phyloP scores from a whole-genome alignment of 2,329 filamentous ascomycete species.

The Fusarium stilboides region DNA sequence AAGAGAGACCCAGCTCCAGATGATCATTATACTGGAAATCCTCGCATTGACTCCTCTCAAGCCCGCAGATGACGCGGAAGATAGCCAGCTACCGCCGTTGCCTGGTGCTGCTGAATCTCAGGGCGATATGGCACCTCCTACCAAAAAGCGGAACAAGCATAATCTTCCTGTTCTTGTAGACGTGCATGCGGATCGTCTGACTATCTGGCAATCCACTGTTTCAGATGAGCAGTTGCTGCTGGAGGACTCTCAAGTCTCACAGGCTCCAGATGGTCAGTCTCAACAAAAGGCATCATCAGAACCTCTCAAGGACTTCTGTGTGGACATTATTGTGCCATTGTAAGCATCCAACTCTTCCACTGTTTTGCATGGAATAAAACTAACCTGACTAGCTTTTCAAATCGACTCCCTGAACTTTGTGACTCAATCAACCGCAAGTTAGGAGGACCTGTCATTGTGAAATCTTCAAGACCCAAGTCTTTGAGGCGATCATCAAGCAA shows the following conservation, averaged over 20 bases:
- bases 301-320: conserved; percentile 81
- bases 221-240: conserved; percentile 69
- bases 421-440: conserved; percentile 81
- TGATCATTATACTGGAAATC: conserved; percentile 84
- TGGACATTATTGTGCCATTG: conserved; percentile 87
- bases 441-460: conserved; percentile 77
- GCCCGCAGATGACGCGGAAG: conserved; percentile 57
- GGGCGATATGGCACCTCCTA: conserved; percentile 49
- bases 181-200: conserved; percentile 81
- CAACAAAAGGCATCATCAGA: conserved; percentile 67
- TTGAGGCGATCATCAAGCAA: conserved; percentile 60
- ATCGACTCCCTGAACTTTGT: conserved; percentile 80
- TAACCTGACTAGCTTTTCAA: conserved; percentile 74
- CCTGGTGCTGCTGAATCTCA: conserved; percentile 56
- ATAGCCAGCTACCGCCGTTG: conserved; percentile 64
- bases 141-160: conserved; percentile 73
- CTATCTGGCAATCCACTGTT: conserved; percentile 86
- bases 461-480: conserved; percentile 67
- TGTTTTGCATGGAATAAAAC: conserved; percentile 22
- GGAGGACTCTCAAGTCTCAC: conserved; percentile 63
- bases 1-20: conserved; percentile 84
- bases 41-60: conserved; percentile 75
- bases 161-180: conserved; percentile 78
- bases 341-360: conserved; percentile 58
- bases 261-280: conserved; percentile 54